Evolutionary conservation across 805 yeast genomes (phyloP).

Genomic region (Teunomyces kruisii): DNA sequence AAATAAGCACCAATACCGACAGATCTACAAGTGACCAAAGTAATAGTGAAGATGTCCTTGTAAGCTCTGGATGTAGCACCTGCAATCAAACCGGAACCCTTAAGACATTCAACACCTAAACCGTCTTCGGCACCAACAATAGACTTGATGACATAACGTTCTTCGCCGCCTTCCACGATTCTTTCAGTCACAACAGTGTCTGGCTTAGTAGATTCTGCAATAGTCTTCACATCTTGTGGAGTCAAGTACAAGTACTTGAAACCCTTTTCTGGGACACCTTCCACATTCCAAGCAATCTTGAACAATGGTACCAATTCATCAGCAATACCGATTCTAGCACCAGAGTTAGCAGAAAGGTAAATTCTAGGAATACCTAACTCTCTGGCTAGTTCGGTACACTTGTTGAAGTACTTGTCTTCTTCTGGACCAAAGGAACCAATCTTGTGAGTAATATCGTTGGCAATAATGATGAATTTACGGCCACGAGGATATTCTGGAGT

Average conservation of each 20-base stretch:
- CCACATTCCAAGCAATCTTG: constrained; percentile 91
- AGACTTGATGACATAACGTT: constrained; percentile 75
- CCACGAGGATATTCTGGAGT: constrained; percentile 98
- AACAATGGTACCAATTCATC: constrained; percentile 89
- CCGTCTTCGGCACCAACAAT: constrained; percentile 95
- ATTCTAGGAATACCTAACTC: constrained; percentile 91
- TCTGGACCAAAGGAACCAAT: constrained; percentile 98
- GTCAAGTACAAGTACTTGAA: constrained; percentile 85
- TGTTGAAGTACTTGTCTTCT: constrained; percentile 89
- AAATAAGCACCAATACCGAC: constrained; percentile 99
- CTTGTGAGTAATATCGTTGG: constrained; percentile 96
- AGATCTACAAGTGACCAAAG: constrained; percentile 99
- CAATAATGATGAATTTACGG: constrained; percentile 87
- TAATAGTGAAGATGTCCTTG: constrained; percentile 94
- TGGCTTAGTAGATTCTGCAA: constrained; percentile 60
- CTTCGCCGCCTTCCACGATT: constrained; percentile 81
- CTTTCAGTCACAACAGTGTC: constrained; percentile 71
- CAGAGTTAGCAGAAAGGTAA: constrained; percentile 96
- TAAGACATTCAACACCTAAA: constrained; percentile 96
- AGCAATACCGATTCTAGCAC: constrained; percentile 98
- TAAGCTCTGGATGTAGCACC: constrained; percentile 98
- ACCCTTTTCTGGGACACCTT: constrained; percentile 74
- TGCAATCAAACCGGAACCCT: constrained; percentile 97
- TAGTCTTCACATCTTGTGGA: constrained; percentile 56
- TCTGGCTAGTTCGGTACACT: constrained; percentile 90